These are phyloP conservation scores for Penicillium sp. DNA, from an alignment of 2,329 filamentous ascomycete species.

Conservation along the genomic window DNA sequence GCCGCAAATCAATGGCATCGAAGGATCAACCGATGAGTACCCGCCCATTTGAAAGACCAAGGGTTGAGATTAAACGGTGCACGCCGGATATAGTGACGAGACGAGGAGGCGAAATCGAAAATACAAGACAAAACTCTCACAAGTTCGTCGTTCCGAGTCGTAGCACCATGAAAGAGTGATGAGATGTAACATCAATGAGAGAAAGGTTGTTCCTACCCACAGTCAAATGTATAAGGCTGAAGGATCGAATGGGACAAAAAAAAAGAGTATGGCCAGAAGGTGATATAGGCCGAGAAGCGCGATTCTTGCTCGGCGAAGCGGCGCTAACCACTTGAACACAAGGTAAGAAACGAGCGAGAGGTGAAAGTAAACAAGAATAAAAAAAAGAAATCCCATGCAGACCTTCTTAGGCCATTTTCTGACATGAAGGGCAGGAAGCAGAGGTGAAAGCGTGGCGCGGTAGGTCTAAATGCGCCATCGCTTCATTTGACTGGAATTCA, in stretches of 20 bases:
- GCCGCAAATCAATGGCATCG: background rate
- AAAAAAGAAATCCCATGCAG: conserved; percentile 21
- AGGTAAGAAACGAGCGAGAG: conserved; percentile 10
- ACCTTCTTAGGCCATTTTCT: conserved; percentile 18
- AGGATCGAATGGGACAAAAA: conserved; percentile 25
- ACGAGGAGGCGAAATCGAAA: conserved; percentile 18
- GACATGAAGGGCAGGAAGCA: conserved; percentile 20
- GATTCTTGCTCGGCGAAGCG: conserved; percentile 9
- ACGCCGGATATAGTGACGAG: conserved; percentile 21
- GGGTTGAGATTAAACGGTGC: conserved; percentile 23
- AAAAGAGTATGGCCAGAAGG: conserved; percentile 13
- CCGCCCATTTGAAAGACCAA: conserved; percentile 14
- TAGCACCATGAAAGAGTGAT: conserved; percentile 41
- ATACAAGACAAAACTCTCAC: conserved; percentile 25
- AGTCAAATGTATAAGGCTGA: conserved; percentile 18
- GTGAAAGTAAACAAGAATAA: conserved; percentile 18
- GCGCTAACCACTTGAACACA: conserved; percentile 6
- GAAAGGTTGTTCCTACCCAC: conserved; percentile 29
- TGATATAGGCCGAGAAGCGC: conserved; percentile 13
- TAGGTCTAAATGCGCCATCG: conserved; percentile 18
- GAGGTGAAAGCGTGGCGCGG: conserved; percentile 12
- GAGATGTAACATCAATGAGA: conserved; percentile 31
- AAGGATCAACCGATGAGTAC: conserved; percentile 5
- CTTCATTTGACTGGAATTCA: conserved; percentile 29
- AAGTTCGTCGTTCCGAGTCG: conserved; percentile 41